Conservation (phyloP, 208 protist species). For the Kentomonas sorsogonicus region DNA sequence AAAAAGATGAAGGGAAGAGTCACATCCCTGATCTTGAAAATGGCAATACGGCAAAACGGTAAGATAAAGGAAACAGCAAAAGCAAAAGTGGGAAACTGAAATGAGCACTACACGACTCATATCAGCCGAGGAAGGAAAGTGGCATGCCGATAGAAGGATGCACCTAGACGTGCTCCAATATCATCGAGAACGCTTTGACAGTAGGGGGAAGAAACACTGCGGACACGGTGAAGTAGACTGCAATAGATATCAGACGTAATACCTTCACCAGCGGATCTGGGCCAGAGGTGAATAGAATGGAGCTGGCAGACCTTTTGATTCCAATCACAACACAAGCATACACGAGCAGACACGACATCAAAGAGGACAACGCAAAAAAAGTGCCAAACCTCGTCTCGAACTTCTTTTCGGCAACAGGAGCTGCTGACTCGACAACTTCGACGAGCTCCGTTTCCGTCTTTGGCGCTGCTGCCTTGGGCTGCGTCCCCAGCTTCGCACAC, state of each 20-base stretch:
- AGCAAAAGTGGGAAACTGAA: neutral
- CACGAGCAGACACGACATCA: neutral
- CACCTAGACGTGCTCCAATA: no score
- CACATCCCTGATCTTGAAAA: neutral
- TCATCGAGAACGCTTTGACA: no score
- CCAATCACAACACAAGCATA: no score
- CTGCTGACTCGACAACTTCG: neutral
- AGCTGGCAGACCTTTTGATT: no score
- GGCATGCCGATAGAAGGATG: neutral
- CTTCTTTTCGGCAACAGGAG: neutral
- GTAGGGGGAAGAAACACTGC: no score
- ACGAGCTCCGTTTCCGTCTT: neutral
- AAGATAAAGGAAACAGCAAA: constrained; percentile 9
- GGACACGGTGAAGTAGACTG: no score
- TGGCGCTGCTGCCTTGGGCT: no score
- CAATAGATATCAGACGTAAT: neutral
- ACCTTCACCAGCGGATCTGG: no score
- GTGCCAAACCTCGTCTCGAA: neutral
- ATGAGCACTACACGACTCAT: neutral
- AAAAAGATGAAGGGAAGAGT: neutral
- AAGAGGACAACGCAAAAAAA: neutral
- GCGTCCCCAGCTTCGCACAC: no score
- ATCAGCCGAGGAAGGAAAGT: neutral
- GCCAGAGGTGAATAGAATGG: no score
- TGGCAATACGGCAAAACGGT: neutral